A percentile compares a stretch with the other conserved stretches of the same genome.
phyloP scores from a whole-genome alignment of 192 early-diverging fungal genomes.

The Podila minutissima region DNA sequence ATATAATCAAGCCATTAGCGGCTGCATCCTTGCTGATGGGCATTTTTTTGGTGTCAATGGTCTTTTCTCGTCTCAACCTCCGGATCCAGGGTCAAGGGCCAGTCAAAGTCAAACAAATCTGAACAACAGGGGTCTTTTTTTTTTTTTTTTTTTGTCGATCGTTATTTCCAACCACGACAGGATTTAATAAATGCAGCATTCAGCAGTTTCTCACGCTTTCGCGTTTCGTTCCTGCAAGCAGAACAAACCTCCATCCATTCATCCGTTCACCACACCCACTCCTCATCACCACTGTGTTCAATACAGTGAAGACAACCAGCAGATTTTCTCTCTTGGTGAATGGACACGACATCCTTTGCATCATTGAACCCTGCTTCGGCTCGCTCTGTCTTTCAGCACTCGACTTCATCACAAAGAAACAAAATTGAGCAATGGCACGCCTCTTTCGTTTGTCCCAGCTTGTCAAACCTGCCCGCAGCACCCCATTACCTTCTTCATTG shows the following conservation, averaged over 20 bases:
- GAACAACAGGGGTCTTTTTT: background rate
- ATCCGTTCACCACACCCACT: too few relatives aligned
- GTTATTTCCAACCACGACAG: too few relatives aligned
- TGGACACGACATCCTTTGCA: too few relatives aligned
- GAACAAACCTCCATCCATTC: too few relatives aligned
- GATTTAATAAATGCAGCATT: too few relatives aligned
- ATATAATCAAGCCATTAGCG: conserved; percentile 72
- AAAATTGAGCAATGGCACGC: conserved; percentile 18
- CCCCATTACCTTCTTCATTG: background rate
- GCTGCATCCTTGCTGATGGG: conserved; percentile 59
- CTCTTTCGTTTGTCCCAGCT: conserved; percentile 12
- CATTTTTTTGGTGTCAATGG: conserved; percentile 65
- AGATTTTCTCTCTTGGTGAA: too few relatives aligned
- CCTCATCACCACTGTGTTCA: too few relatives aligned
- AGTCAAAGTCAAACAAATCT: background rate
- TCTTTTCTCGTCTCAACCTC: conserved; percentile 65
- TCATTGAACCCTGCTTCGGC: background rate
- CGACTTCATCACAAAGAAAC: background rate
- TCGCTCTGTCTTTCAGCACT: background rate
- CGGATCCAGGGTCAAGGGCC: conserved; percentile 42
- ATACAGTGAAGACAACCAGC: too few relatives aligned
- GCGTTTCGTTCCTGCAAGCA: too few relatives aligned
- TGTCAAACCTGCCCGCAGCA: conserved; percentile 10
- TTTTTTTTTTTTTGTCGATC: too few relatives aligned
- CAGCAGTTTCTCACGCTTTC: too few relatives aligned